Conservation (phyloP, 2,329 filamentous ascomycete species). For the Xylariaceae sp. region DNA sequence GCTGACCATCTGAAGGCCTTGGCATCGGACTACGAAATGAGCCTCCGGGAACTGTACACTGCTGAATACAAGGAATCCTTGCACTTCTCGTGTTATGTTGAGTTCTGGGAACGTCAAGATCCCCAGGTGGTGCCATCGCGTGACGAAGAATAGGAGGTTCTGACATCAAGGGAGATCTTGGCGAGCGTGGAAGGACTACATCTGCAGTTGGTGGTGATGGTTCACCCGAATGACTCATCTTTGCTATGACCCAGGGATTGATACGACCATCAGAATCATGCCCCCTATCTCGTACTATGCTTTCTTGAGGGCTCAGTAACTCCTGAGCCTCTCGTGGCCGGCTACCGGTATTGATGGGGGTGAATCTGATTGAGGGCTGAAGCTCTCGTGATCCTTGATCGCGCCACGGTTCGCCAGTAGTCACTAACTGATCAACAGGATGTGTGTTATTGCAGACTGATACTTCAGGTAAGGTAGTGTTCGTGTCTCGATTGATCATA, state of each 20-base stretch:
- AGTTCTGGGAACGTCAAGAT: conserved; percentile 27
- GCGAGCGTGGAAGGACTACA: not conserved
- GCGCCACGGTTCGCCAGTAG: not conserved
- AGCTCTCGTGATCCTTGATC: not conserved
- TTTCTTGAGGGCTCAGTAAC: not conserved
- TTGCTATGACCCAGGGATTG: conserved; percentile 40
- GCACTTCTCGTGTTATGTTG: conserved; percentile 12
- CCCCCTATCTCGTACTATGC: not conserved
- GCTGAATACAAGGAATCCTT: conserved; percentile 1
- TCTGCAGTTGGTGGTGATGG: not conserved
- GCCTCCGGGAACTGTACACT: conserved; percentile 19
- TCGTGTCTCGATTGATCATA: not conserved
- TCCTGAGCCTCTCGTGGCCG: conserved; percentile 4
- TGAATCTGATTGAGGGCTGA: conserved; percentile 9
- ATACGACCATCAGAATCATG: conserved; percentile 16
- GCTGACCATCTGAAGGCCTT: conserved; percentile 14
- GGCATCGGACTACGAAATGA: conserved; percentile 27
- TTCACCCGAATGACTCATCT: conserved; percentile 29
- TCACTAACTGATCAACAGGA: not conserved
- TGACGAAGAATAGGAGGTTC: conserved; percentile 31
- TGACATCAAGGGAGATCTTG: conserved; percentile 16
- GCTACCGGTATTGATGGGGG: conserved; percentile 6
- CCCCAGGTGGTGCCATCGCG: conserved; percentile 25
- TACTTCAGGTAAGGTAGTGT: not conserved
- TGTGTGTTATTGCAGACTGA: not conserved